phyloP scores from a whole-genome alignment of 2,329 filamentous ascomycete species.

The Trichophyton schoenleinii region DNA sequence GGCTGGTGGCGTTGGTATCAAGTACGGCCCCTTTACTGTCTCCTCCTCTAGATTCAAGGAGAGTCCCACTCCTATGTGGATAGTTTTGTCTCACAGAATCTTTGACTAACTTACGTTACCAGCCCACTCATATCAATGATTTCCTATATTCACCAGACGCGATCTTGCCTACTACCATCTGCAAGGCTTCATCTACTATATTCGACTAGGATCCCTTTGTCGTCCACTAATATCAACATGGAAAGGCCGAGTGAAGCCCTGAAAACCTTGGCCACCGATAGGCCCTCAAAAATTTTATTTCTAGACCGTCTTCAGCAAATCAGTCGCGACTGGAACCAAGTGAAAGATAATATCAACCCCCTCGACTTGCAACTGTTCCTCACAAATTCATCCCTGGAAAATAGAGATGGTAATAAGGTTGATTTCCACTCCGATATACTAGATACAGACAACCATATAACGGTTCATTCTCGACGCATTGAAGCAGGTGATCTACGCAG shows the following conservation, averaged over 20 bases:
- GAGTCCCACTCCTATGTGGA: too few species aligned
- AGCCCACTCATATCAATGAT: slow-evolving; percentile 65
- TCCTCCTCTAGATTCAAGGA: background rate
- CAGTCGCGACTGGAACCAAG: slow-evolving; percentile 17
- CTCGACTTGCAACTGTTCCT: background rate
- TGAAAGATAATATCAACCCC: background rate
- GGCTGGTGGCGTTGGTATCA: slow-evolving; percentile 72
- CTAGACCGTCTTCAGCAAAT: slow-evolving; percentile 34
- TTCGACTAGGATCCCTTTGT: slow-evolving; percentile 27
- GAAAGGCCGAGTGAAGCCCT: slow-evolving; percentile 11
- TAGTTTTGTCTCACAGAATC: background rate
- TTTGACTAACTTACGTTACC: background rate
- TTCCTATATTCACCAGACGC: slow-evolving; percentile 42
- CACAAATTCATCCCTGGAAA: background rate
- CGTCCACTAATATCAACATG: background rate
- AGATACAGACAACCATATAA: slow-evolving; percentile 14
- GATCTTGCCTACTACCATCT: slow-evolving; percentile 19
- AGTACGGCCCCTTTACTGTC: slow-evolving; percentile 36
- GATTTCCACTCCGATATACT: background rate
- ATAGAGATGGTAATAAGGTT: background rate
- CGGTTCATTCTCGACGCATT: slow-evolving; percentile 25
- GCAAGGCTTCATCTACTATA: slow-evolving; percentile 51
- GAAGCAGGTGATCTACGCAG: slow-evolving; percentile 24
- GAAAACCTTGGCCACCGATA: slow-evolving; percentile 8
- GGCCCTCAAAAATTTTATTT: slow-evolving; percentile 29